Conservation (phyloP, 805 yeast species). For the Starmerella etchellsii region DNA sequence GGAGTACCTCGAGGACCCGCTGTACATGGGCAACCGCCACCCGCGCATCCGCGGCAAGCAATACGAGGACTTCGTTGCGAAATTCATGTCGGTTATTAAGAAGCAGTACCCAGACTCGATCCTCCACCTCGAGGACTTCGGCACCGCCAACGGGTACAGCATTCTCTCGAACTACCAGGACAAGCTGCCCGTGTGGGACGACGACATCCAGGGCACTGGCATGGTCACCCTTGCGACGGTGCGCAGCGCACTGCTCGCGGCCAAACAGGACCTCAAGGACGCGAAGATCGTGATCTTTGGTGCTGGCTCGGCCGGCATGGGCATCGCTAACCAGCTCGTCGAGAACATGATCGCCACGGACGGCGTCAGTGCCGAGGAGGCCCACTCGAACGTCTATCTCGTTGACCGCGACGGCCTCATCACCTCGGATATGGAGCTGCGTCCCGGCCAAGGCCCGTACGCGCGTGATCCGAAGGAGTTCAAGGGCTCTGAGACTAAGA, state of each 20-base stretch:
- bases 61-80: constrained; percentile 73
- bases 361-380: constrained; percentile 47
- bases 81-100: constrained; percentile 59
- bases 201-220: constrained; percentile 98
- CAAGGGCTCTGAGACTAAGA: constrained; percentile 59
- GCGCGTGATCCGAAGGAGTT: constrained; percentile 66
- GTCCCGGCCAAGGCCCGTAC: constrained; percentile 54
- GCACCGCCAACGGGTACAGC: constrained; percentile 79
- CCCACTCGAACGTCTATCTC: constrained; percentile 57
- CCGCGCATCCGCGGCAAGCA: constrained; percentile 74
- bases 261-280: constrained; percentile 39
- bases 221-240: constrained; percentile 95
- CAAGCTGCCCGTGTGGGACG: constrained; percentile 79
- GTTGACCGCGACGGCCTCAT: constrained; percentile 81
- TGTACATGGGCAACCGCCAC: constrained; percentile 85
- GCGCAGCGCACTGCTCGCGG: constrained; percentile 72
- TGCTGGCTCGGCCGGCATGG: constrained; percentile 95
- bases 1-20: constrained; percentile 61
- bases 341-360: constrained; percentile 67
- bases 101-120: constrained; percentile 79
- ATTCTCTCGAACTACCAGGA: constrained; percentile 64
- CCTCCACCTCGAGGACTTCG: constrained; percentile 93
- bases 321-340: constrained; percentile 87
- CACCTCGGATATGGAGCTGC: constrained; percentile 33
- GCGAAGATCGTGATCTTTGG: constrained; percentile 58